phyloP scores from a whole-genome alignment of 441 rosid genomes.

The Manihot esculenta region DNA sequence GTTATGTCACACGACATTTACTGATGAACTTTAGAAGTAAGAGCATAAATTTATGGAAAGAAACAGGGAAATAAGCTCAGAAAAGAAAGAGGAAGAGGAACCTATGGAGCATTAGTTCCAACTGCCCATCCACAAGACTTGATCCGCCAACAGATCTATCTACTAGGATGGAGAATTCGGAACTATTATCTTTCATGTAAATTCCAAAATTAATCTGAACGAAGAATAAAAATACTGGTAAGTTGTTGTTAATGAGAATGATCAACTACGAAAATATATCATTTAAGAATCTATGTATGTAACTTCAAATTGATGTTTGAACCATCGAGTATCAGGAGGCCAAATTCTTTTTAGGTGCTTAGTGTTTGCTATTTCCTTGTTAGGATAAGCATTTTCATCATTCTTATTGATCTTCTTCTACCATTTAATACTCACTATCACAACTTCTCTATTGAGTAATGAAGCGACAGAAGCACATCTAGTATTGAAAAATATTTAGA shows the following conservation, averaged over 20 bases:
- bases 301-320: constrained; percentile 1
- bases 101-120: constrained; percentile 98
- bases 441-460: not conserved
- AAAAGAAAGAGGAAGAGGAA: constrained; percentile 23
- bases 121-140: constrained; percentile 79
- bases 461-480: not conserved
- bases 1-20: not conserved
- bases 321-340: not conserved
- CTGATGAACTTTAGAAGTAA: not conserved
- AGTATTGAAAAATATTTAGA: not conserved
- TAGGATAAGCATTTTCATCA: not conserved
- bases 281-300: not conserved
- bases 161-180: constrained; percentile 80
- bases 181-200: constrained; percentile 61
- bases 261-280: not conserved
- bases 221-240: constrained; percentile 9
- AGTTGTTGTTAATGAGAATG: constrained; percentile 5
- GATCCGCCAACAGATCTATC: constrained; percentile 91
- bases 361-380: not conserved
- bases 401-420: not conserved
- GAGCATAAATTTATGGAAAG: not conserved
- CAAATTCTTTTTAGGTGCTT: not conserved
- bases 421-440: not conserved
- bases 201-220: constrained; percentile 89
- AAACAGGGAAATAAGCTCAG: not conserved